Evolutionary conservation across 331 rosid genomes (phyloP).

Genomic region (Telfairia occidentalis): DNA sequence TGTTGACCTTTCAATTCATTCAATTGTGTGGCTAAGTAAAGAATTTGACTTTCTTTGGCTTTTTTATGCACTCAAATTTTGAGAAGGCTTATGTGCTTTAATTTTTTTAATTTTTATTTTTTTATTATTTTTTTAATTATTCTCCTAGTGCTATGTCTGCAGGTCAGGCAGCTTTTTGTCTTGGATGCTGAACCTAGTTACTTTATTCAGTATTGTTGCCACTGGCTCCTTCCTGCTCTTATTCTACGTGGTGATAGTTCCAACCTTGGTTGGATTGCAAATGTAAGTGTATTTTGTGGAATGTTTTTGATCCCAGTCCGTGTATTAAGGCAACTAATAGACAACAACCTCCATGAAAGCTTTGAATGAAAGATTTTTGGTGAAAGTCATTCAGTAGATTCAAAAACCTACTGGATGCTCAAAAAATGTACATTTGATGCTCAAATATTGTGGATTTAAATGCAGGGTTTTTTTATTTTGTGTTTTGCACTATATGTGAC

Average conservation of each 20-base stretch:
- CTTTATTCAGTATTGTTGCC: constrained; percentile 71
- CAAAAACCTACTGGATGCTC: background rate
- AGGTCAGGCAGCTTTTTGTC: constrained; percentile 69
- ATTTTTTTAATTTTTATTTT: background rate
- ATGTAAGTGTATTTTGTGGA: constrained; percentile 32
- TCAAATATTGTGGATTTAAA: background rate
- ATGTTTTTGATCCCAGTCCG: background rate
- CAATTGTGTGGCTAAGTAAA: background rate
- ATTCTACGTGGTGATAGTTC: constrained; percentile 50
- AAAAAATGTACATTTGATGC: background rate
- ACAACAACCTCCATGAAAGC: background rate
- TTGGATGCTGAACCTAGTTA: constrained; percentile 62
- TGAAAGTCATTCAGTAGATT: background rate
- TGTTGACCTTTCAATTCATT: background rate
- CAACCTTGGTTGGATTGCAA: constrained; percentile 61
- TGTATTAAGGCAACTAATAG: background rate
- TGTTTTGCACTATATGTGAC: constrained; percentile 8
- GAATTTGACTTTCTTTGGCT: background rate
- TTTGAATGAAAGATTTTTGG: background rate
- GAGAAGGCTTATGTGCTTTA: background rate
- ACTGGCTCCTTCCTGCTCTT: constrained; percentile 88
- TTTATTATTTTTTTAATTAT: no score
- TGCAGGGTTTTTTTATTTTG: background rate
- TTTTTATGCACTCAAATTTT: background rate
- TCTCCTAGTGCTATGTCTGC: constrained; percentile 27